A percentile compares a stretch with the other conserved stretches of the same genome.
These are phyloP conservation scores for Ilex asprella DNA, from an alignment of 257 asterid genomes.

Conservation along the genomic window DNA sequence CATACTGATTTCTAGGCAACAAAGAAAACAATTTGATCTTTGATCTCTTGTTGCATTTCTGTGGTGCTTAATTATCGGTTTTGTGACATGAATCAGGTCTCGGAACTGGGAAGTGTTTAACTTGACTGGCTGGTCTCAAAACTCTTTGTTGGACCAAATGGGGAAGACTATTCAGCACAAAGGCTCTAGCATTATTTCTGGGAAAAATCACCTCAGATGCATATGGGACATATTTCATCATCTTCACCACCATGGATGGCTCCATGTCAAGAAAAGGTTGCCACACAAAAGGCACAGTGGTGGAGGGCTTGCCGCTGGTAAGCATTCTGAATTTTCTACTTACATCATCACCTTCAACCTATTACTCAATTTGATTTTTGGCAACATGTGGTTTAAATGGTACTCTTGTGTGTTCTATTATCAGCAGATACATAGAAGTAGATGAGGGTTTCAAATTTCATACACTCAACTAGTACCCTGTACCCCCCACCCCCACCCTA, in stretches of 20 bases:
- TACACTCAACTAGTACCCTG: too few species aligned
- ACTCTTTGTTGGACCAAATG: constrained; percentile 17
- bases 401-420: too few species aligned
- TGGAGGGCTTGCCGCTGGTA: constrained; percentile 29
- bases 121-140: not conserved
- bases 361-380: too few species aligned
- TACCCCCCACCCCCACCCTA: too few species aligned
- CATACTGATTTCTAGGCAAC: too few species aligned
- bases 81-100: constrained; percentile 6
- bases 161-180: constrained; percentile 33
- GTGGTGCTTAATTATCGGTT: too few species aligned
- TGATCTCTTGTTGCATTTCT: too few species aligned
- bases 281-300: constrained; percentile 30
- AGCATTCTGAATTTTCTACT: not conserved
- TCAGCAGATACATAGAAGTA: too few species aligned
- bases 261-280: constrained; percentile 46
- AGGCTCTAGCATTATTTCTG: constrained; percentile 23
- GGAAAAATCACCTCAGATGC: constrained; percentile 43
- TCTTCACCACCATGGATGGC: constrained; percentile 42
- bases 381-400: too few species aligned
- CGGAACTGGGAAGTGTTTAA: not conserved
- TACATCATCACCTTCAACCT: too few species aligned
- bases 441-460: too few species aligned
- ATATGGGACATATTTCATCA: constrained; percentile 59
- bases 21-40: too few species aligned